Percentiles rank a stretch among this genome's conserved stretches.
phyloP scores from a whole-genome alignment of 2,329 filamentous ascomycete genomes.

The Pezicula neosporulosa region DNA sequence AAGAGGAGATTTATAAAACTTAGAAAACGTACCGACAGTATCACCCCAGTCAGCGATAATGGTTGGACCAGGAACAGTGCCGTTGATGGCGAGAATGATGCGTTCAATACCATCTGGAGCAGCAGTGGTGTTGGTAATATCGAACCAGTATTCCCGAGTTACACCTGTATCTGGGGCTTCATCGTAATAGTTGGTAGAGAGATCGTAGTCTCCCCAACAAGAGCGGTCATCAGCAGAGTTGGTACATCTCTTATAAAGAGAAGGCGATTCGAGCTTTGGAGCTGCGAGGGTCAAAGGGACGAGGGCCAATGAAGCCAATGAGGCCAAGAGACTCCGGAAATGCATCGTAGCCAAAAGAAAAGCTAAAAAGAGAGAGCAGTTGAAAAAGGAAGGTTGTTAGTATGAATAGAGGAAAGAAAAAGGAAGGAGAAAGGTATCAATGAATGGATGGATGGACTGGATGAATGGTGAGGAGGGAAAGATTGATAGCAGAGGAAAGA shows the following conservation, averaged over 20 bases:
- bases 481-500: neutral
- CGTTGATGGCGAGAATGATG: slow-evolving; percentile 24
- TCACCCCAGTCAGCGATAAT: slow-evolving; percentile 31
- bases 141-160: slow-evolving; percentile 34
- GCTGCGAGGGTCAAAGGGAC: slow-evolving; percentile 3
- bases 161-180: slow-evolving; percentile 36
- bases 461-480: neutral
- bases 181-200: slow-evolving; percentile 34
- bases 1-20: neutral
- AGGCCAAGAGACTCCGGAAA: neutral
- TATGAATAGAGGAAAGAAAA: neutral
- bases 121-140: slow-evolving; percentile 8
- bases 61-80: slow-evolving; percentile 24
- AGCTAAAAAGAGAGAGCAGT: neutral
- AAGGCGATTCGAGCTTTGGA: neutral
- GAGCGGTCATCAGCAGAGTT: slow-evolving; percentile 10
- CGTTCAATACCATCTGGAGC: slow-evolving; percentile 24
- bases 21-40: slow-evolving; percentile 5
- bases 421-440: neutral
- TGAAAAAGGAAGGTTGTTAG: neutral
- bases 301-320: slow-evolving; percentile 1
- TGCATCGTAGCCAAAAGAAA: neutral
- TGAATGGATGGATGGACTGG: neutral
- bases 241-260: slow-evolving; percentile 4
- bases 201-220: slow-evolving; percentile 42